Evolutionary conservation across 495 filamentous ascomycete species (phyloP).

Genomic region (Podospora pseudocomata): DNA sequence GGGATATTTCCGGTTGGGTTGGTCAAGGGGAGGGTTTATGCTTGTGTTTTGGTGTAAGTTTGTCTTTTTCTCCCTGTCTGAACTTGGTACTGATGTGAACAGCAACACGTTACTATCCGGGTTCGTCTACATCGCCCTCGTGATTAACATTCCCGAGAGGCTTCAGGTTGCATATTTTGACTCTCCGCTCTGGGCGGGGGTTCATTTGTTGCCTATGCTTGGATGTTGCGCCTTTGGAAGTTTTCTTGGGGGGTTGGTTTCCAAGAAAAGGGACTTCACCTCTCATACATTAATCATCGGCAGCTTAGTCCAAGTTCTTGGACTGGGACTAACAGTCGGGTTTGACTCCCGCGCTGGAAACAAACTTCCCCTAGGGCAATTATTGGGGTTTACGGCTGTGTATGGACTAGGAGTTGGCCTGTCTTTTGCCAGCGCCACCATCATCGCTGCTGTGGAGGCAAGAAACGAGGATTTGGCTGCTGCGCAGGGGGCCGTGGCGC

Average conservation of each 20-base stretch:
- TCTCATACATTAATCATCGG: constrained; percentile 49
- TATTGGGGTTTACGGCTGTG: constrained; percentile 53
- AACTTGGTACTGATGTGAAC: not conserved
- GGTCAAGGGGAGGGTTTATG: constrained; percentile 26
- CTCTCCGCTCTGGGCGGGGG: constrained; percentile 49
- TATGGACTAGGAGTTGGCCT: constrained; percentile 55
- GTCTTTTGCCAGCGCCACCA: constrained; percentile 46
- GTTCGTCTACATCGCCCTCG: constrained; percentile 53
- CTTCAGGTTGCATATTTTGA: constrained; percentile 56
- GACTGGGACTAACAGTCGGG: constrained; percentile 46
- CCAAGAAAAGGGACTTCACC: constrained; percentile 45
- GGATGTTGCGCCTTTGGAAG: constrained; percentile 50
- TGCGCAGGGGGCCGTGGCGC: constrained; percentile 53
- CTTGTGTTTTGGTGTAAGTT: not conserved
- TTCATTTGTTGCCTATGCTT: constrained; percentile 57
- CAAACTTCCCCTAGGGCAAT: constrained; percentile 24
- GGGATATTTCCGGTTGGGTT: constrained; percentile 44
- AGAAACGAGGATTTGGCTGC: constrained; percentile 47
- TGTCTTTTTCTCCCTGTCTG: constrained; percentile 11
- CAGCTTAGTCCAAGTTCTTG: constrained; percentile 50
- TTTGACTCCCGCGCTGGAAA: constrained; percentile 15
- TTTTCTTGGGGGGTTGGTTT: constrained; percentile 45
- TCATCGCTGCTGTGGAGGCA: constrained; percentile 50
- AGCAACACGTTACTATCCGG: constrained; percentile 52
- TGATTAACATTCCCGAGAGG: constrained; percentile 58